Percentiles rank a stretch among this genome's conserved stretches.
Conservation (phyloP, 345 rosid genomes). For the Syzygium jambos region DNA sequence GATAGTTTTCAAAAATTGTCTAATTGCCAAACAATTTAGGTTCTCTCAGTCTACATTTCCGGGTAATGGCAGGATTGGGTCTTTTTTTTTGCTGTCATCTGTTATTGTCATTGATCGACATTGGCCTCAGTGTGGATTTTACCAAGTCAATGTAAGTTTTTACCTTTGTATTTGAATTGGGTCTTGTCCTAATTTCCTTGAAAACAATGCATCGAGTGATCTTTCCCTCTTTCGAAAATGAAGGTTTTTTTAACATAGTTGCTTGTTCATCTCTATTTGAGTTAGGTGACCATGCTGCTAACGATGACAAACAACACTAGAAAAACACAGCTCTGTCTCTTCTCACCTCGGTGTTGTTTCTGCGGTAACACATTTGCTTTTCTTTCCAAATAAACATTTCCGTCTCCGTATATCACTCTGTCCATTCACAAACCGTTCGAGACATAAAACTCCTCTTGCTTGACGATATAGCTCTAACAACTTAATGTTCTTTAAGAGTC, state of each 20-base stretch:
- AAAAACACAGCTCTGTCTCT: background rate
- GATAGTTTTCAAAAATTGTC: background rate
- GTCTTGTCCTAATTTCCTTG: no score
- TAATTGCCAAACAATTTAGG: background rate
- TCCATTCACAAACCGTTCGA: background rate
- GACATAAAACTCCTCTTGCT: background rate
- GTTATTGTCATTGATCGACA: no score
- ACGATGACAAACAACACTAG: background rate
- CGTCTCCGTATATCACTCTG: background rate
- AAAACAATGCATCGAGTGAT: no score
- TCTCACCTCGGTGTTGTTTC: background rate
- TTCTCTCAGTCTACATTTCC: background rate
- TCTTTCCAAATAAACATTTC: background rate
- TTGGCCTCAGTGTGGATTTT: no score
- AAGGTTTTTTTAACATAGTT: no score
- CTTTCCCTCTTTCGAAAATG: no score
- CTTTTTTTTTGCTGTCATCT: no score
- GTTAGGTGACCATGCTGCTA: no score
- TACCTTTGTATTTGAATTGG: no score
- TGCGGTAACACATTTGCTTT: background rate
- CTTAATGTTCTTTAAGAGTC: background rate
- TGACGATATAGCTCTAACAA: background rate
- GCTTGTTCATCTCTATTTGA: no score
- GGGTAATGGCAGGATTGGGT: no score
- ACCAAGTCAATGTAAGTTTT: no score